Conservation (phyloP, 1,139 yeast genomes). For the Nakaseomyces glabratus region DNA sequence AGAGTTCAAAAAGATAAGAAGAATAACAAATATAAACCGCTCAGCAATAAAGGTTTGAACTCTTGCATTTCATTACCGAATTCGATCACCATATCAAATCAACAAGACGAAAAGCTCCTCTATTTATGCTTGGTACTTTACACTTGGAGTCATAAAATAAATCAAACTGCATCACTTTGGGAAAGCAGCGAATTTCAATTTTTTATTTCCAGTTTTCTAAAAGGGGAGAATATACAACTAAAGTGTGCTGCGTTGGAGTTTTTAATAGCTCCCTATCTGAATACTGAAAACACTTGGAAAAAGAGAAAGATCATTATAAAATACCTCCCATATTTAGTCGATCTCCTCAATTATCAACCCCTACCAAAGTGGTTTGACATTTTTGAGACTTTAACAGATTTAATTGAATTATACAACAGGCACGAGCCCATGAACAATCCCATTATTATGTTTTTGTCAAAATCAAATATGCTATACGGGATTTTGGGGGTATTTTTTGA, state of each 20-base stretch:
- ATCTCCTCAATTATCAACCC: conserved; percentile 19
- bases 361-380: conserved; percentile 30
- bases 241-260: conserved; percentile 22
- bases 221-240: conserved; percentile 16
- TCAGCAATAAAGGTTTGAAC: conserved; percentile 17
- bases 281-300: conserved; percentile 12
- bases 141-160: conserved; percentile 7
- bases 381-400: conserved; percentile 17
- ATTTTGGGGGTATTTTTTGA: conserved; percentile 21
- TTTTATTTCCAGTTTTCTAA: conserved; percentile 21
- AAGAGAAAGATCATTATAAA: conserved; percentile 15
- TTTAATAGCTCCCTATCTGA: conserved; percentile 17
- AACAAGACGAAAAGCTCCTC: conserved; percentile 17
- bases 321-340: conserved; percentile 23
- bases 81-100: conserved; percentile 17
- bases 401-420: conserved; percentile 21
- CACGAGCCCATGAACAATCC: conserved; percentile 25
- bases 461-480: conserved; percentile 22
- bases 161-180: conserved; percentile 12
- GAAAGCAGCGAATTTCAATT: conserved; percentile 15
- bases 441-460: conserved; percentile 18
- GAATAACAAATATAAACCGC: conserved; percentile 13
- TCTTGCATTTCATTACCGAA: conserved; percentile 17
- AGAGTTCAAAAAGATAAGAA: conserved; percentile 8
- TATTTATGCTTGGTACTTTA: conserved; percentile 18